Conservation (phyloP, 768 basidiomycete species). For the Paxillus rubicundulus region DNA sequence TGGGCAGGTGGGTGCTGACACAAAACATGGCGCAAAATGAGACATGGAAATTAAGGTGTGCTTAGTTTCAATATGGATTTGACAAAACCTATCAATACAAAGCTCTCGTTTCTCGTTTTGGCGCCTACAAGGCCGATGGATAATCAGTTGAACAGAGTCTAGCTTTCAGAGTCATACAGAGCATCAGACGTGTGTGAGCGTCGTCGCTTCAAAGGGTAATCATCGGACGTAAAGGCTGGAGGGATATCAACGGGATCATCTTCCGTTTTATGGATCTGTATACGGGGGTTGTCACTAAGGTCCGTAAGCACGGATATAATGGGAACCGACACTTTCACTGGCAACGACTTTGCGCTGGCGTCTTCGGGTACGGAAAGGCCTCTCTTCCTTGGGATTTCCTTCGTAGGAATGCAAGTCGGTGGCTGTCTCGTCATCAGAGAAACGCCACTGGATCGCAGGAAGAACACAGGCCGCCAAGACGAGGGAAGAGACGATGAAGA, state of each 20-base stretch:
- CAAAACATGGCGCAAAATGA: conserved; percentile 10
- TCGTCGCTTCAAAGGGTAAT: conserved; percentile 43
- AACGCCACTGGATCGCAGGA: conserved; percentile 39
- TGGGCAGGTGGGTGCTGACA: not conserved
- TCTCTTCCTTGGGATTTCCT: conserved; percentile 19
- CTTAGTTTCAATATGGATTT: conserved; percentile 12
- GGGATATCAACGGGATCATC: conserved; percentile 30
- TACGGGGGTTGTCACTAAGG: conserved; percentile 11
- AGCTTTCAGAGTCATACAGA: conserved; percentile 29
- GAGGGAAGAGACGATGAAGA: conserved; percentile 46
- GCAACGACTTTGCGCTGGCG: conserved; percentile 23
- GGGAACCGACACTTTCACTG: conserved; percentile 26
- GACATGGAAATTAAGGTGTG: conserved; percentile 24
- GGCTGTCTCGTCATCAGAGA: conserved; percentile 14
- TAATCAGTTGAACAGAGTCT: conserved; percentile 10
- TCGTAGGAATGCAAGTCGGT: not conserved
- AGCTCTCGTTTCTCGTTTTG: conserved; percentile 7
- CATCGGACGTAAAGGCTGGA: conserved; percentile 26
- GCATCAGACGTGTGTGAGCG: conserved; percentile 40
- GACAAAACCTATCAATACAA: conserved; percentile 24
- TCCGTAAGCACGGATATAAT: not conserved
- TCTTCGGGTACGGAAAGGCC: conserved; percentile 24
- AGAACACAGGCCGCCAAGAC: conserved; percentile 52
- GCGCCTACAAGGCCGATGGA: conserved; percentile 9
- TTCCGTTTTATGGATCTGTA: conserved; percentile 27